Evolutionary conservation across 768 basidiomycete genomes (phyloP).

Genomic region (Suillus weaverae): DNA sequence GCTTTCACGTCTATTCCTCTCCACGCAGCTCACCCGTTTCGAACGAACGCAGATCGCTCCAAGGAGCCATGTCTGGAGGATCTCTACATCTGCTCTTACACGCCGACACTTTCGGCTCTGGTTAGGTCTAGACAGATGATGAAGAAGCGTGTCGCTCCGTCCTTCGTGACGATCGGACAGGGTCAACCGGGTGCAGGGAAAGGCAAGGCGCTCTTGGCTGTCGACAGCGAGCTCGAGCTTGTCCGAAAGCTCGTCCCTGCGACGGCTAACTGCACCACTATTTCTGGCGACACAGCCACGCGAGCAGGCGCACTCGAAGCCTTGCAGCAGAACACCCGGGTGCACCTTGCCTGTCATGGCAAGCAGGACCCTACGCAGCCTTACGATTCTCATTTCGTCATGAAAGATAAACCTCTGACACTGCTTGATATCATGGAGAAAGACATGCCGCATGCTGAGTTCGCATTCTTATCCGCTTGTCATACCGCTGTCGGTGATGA

Average conservation of each 20-base stretch:
- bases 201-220: background rate
- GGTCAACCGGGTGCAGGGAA: background rate
- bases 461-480: background rate
- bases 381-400: background rate
- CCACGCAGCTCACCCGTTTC: slow-evolving; percentile 1
- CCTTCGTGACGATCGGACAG: background rate
- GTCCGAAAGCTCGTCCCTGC: background rate
- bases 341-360: slow-evolving; percentile 22
- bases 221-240: background rate
- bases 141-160: background rate
- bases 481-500: background rate
- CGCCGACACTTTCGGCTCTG: background rate
- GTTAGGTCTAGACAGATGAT: background rate
- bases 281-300: slow-evolving; percentile 1
- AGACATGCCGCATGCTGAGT: background rate
- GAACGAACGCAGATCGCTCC: background rate
- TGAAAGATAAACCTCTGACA: background rate
- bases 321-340: slow-evolving; percentile 11
- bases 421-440: background rate
- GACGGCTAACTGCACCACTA: too few relatives aligned
- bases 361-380: background rate
- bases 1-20: background rate
- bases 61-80: background rate
- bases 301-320: background rate
- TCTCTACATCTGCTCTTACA: background rate